These are phyloP conservation scores for Anastatica hierochuntica DNA, from an alignment of 345 rosid genomes.

Conservation along the genomic window DNA sequence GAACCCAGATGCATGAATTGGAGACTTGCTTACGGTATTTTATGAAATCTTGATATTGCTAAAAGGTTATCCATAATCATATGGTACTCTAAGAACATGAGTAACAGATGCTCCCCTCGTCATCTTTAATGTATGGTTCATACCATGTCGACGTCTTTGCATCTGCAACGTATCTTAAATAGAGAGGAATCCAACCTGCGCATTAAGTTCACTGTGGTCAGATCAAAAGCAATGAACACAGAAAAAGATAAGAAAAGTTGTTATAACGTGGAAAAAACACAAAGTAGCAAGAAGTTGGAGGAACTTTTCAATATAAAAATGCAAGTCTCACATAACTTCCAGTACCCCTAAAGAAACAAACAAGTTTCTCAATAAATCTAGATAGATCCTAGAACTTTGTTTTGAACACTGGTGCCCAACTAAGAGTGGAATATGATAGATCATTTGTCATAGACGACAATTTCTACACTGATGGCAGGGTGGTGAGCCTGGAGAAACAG, in stretches of 20 bases:
- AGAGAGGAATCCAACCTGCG: slow-evolving; percentile 93
- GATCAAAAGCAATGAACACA: slow-evolving; percentile 10
- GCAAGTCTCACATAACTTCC: slow-evolving; percentile 2
- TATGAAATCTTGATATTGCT: too few relatives aligned
- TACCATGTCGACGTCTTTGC: slow-evolving; percentile 83
- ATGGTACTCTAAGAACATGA: neutral
- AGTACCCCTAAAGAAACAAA: neutral
- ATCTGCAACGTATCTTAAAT: slow-evolving; percentile 90
- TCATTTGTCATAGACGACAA: too few relatives aligned
- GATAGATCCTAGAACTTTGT: too few relatives aligned
- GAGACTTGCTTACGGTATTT: too few relatives aligned
- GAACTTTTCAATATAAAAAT: neutral
- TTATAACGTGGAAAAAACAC: neutral
- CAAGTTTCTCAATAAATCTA: too few relatives aligned
- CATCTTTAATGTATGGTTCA: slow-evolving; percentile 84
- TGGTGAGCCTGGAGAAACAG: slow-evolving; percentile 26
- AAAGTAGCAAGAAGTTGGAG: neutral
- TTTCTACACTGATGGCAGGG: too few relatives aligned
- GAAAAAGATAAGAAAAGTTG: neutral
- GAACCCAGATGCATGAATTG: too few relatives aligned
- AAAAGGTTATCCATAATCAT: neutral
- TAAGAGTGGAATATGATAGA: too few relatives aligned
- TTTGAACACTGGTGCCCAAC: too few relatives aligned
- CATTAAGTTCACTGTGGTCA: slow-evolving; percentile 7
- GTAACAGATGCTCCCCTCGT: slow-evolving; percentile 53